phyloP scores from a whole-genome alignment of 2,329 filamentous ascomycete genomes.

The Cercospora zeae-maydis region DNA sequence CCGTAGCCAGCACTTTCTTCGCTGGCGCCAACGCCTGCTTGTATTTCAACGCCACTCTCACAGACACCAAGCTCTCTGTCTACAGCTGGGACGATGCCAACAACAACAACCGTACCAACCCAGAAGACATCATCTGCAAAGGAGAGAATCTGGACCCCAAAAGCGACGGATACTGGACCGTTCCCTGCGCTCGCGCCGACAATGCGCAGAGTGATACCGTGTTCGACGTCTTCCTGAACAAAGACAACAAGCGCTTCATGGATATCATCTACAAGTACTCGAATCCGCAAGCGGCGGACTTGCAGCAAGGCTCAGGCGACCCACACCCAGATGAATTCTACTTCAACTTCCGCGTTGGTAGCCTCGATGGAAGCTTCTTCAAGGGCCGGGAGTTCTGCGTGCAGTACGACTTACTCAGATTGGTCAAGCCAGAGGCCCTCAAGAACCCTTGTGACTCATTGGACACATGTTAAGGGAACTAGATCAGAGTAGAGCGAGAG shows the following conservation, averaged over 20 bases:
- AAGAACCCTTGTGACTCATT: slow-evolving; percentile 23
- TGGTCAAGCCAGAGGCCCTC: slow-evolving; percentile 20
- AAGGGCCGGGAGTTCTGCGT: slow-evolving; percentile 21
- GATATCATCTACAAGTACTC: slow-evolving; percentile 23
- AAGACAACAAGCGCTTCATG: slow-evolving; percentile 19
- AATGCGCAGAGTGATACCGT: slow-evolving; percentile 17
- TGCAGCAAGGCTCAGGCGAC: slow-evolving; percentile 13
- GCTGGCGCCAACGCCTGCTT: slow-evolving; percentile 13
- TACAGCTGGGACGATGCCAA: slow-evolving; percentile 23
- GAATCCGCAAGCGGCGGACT: slow-evolving; percentile 14
- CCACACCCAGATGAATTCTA: slow-evolving; percentile 16
- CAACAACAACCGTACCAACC: slow-evolving; percentile 19
- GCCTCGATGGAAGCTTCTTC: slow-evolving; percentile 20
- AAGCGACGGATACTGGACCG: slow-evolving; percentile 13
- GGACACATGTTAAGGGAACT: slow-evolving; percentile 15
- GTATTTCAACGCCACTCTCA: slow-evolving; percentile 23
- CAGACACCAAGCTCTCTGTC: slow-evolving; percentile 18
- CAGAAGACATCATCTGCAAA: slow-evolving; percentile 21
- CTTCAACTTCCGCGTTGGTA: slow-evolving; percentile 22
- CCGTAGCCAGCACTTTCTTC: slow-evolving; percentile 14
- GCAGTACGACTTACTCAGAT: slow-evolving; percentile 18
- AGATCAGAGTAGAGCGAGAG: not conserved
- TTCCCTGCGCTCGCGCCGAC: slow-evolving; percentile 16
- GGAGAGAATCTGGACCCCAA: slow-evolving; percentile 8
- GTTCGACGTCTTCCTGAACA: slow-evolving; percentile 22